Evolutionary conservation across 2,329 filamentous ascomycete species (phyloP), one percentile per base, ranked within the genome.

Genomic region (Pestalotiopsis sp.): DNA sequence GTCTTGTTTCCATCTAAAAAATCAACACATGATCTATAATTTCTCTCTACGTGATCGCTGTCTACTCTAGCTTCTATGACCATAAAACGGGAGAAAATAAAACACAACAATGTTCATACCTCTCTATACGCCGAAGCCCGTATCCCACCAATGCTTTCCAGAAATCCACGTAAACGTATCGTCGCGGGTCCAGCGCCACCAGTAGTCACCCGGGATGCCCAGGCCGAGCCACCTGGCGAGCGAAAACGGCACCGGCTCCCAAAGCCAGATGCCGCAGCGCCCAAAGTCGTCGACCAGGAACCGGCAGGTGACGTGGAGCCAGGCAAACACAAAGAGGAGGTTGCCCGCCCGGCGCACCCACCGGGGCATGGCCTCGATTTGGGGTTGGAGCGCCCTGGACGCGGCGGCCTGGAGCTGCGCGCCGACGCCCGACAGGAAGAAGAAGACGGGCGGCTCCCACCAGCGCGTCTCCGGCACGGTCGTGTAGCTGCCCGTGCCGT

Each of bases 241-340:
- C 67, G 93, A 97, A 9, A 95, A 72, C 0, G 94, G 93, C n/a
- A 97, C 80, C 0, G 94, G 93, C 79, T 98, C 94, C 70, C 90
- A 89, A 14, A 97, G 79, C 92, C 93, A 97, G 0, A 97, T 75
- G 0, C 93, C 94, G 0, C 89, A 87, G 12, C 86, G 84, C 0
- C 91, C 87, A 77, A 97, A 90, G 75, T 98, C 95, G 76, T 97
- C 89, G 12, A 90, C 83, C n/a, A 97, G 84, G 45, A 90, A 78
- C 56, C 84, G 84, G 0, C 87, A 87, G 0, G 93, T 95, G 17
- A 83, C 78, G 67, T 90, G 88, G 69, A 97, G 81, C 93, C 93
- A 98, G 0, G 78, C 73, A 4, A 90, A 71, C 1, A 90, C 86
- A 72, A 91, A 92, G 0, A 84, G 25, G 0, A 92, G 78, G 73